Base-by-base conservation (phyloP, 106 monocot species). In the Dendrobium officinale region DNA sequence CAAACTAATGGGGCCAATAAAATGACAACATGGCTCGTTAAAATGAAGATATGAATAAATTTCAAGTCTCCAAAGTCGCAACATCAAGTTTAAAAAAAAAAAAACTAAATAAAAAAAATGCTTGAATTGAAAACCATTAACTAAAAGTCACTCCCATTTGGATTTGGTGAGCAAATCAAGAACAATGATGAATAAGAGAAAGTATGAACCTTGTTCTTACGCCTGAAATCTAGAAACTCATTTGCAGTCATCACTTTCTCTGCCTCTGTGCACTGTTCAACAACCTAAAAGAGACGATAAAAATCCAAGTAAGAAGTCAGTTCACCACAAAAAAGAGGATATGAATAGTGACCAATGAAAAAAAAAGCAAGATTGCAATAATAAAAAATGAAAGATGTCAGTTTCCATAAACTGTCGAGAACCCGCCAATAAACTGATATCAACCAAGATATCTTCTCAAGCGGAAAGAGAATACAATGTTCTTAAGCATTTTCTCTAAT, bases 211-310 rank as follows among this genome's bases (percentile, higher is more conserved):
- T 96, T 96, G 80, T 88, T 90, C 79, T 94, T 96, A 33, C 93
- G 79, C 79, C 77, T 90, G 79, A 70, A 92, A 87, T 96, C 90
- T 82, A 96, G 90, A 89, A 93, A 96, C 72, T 93, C 96, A 79
- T 31, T 33, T 75, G 83, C 82, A 75, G 87, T 79, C 91, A 96
- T 85, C 75, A 75, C 42, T 77, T 94, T 96, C 81, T 96, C 96
- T 55, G 80, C 75, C 82, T 92, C 96, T 42, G 93, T 88, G 59
- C 87, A 94, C 79, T 90, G 90, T 11, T 96, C 96, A 83, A 96
- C 83, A 5, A 96, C 92, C 96, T 96, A 82, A 73, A 37, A 85
- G 84, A 79, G 42, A 51, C 13, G 18, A 22, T n/a, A 72, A 49
- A 72, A 45, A 55, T n/a, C 49, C 33, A 70, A 82, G 37, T 19